Base-by-base conservation (phyloP, 805 yeast species). In the Debaryomyces prosopidis region DNA sequence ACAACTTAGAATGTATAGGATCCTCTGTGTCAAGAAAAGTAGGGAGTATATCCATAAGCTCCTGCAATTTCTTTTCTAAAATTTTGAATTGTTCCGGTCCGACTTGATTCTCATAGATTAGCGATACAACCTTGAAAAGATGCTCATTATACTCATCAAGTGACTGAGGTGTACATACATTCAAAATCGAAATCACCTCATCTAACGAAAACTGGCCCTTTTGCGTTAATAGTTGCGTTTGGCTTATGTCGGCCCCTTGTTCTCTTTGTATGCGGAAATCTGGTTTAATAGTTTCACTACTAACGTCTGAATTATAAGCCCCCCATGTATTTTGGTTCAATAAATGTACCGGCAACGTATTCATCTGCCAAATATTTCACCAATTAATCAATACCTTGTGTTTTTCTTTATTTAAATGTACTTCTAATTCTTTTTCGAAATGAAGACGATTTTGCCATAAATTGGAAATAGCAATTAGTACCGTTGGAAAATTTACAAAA, bases 101-200 rank as follows among this genome's bases (percentile, higher is more conserved):
- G 43, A 52, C 41, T 14, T 48, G 38, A 33, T 57, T 53, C 20
- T 58, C 59, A 43, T 59, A 52, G 14, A 69, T 42, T 16, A 69
- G 39, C 3, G 57, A 47, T 3, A 65, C 52, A 6, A 72, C 44
- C 43, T 68, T 68, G 49, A 52, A 59, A 4, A 72, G 38, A 44
- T 72, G 76, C 34, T 68, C 73, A 9, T 65, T 52, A 46, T 71
- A 72, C 52, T 72, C 75, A 16, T 56, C 59, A 27, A 63, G 54
- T n/a, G 54, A 51, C 12, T 50, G 42, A 0, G 77, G 76, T 6
- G 42, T 44, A 7, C 68, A 66, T 15, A 42, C 42, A 8, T 52
- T 40, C 11, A 72, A 53, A 5, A 69, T 45, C 9, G 57, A 52
- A 5, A 68, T 52, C 26, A 58, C 50, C 30, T 69, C 70, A n/a